Base-by-base conservation (phyloP, 352 stramenopile genomes). In the Pythium apleroticum region DNA sequence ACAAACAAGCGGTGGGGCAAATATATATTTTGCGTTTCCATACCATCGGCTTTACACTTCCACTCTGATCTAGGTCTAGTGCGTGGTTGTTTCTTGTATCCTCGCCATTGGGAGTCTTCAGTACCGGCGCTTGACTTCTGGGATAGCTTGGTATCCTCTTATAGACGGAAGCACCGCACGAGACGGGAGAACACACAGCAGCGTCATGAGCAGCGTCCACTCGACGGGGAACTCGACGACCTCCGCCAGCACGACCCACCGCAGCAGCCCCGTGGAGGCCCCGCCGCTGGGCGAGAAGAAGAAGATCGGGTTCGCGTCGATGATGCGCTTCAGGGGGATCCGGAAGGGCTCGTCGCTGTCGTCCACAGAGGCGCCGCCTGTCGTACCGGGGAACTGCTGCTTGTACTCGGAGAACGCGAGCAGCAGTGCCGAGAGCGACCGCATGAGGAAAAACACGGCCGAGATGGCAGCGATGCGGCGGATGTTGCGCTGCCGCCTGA, bases 291-390 rank as follows among this genome's bases (percentile, higher is more conserved):
- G 75, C 17, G 77, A 76, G 72, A 89, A 86, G 71, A 86, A 89
- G 66, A 89, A 86, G 52, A 78, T 77, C 30, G 80, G 80, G 46
- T 89, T 86, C 22, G 75, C 75, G 24, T 86, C 75, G 22, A 88
- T 75, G 39, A 89, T 71, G 17, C 70, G 65, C 19, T 75, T 71
- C 19, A 81, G 66, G 2, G 76, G 76, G 33, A 86, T 72, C 27
- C 71, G 58, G 31, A 77, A 78, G 54, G 60, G 72, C 60, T 57
- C 24, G 25, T 22, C 6, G 20, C 10, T 19, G 45, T 71, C 4
- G 33, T 75, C 11, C 56, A 39, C 27, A 63, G 63, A 10, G 33
- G 52, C 28, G 46, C 31, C 15, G 14, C 8, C 20, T 17, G 10
- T 3, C 24, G 7, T 19, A 22, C 8, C 25, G 28, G 48, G 37